Conservation (phyloP, 2,329 filamentous ascomycete species). For the Boeremia lycopersici region DNA sequence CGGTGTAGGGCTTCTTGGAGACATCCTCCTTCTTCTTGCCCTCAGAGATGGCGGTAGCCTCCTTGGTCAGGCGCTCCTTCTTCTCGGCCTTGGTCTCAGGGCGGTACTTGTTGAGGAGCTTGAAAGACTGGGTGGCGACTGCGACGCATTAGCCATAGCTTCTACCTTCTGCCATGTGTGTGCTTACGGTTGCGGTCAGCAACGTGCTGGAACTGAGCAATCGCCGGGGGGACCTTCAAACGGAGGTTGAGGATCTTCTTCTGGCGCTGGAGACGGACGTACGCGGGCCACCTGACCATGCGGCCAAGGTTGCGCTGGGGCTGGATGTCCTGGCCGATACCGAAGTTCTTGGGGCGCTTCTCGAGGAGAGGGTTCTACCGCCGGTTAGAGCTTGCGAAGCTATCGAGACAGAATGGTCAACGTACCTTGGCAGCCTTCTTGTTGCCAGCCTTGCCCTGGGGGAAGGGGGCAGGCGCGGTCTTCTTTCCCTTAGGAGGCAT, state of each 20-base stretch:
- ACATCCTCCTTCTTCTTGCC: slow-evolving; percentile 99
- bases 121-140: slow-evolving; percentile 91
- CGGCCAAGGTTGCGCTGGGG: slow-evolving; percentile 71
- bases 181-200: slow-evolving; percentile 59
- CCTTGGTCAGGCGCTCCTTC: slow-evolving; percentile 98
- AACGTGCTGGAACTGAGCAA: slow-evolving; percentile 97
- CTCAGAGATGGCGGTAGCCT: slow-evolving; percentile 96
- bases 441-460: slow-evolving; percentile 73
- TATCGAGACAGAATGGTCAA: slow-evolving; percentile 32
- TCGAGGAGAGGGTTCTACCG: slow-evolving; percentile 96
- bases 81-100: slow-evolving; percentile 99
- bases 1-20: slow-evolving; percentile 98
- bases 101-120: slow-evolving; percentile 99
- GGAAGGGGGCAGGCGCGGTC: slow-evolving; percentile 83
- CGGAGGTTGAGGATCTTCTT: slow-evolving; percentile 97
- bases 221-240: slow-evolving; percentile 96
- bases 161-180: slow-evolving; percentile 62
- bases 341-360: slow-evolving; percentile 97
- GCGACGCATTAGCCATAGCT: slow-evolving; percentile 42
- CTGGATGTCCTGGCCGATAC: slow-evolving; percentile 93
- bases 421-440: slow-evolving; percentile 98
- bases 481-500: slow-evolving; percentile 90
- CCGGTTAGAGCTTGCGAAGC: slow-evolving; percentile 26
- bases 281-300: slow-evolving; percentile 97
- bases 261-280: slow-evolving; percentile 95